Evolutionary conservation across 2,329 filamentous ascomycete genomes (phyloP).

Genomic region (Xylariales sp.): DNA sequence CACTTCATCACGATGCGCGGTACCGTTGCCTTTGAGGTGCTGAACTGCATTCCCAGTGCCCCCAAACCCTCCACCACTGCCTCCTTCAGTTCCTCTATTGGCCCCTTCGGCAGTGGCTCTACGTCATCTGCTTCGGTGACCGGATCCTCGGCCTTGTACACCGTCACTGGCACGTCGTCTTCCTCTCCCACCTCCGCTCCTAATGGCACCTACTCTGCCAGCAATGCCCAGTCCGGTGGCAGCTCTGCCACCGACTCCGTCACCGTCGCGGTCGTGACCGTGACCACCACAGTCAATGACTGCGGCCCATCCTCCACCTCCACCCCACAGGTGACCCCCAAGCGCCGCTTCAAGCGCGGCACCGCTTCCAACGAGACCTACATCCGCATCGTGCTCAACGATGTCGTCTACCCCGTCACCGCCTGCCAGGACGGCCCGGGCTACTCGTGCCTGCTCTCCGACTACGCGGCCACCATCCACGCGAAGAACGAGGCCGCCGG

Average conservation of each 20-base stretch:
- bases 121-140: slow-evolving; percentile 5
- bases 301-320: too few species aligned
- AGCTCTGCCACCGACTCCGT: slow-evolving; percentile 6
- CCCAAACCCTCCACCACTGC: neutral
- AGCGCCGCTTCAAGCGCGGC: slow-evolving; percentile 7
- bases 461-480: slow-evolving; percentile 39
- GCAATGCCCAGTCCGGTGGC: slow-evolving; percentile 6
- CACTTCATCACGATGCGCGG: slow-evolving; percentile 60
- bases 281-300: too few species aligned
- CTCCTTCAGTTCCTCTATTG: neutral
- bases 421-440: slow-evolving; percentile 53
- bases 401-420: slow-evolving; percentile 56
- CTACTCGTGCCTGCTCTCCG: slow-evolving; percentile 41
- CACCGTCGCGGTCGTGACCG: slow-evolving; percentile 7
- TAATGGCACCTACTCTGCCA: too few species aligned
- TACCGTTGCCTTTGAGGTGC: slow-evolving; percentile 59
- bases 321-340: too few species aligned
- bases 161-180: slow-evolving; percentile 8
- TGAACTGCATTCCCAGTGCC: slow-evolving; percentile 40
- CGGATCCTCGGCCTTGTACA: neutral
- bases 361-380: slow-evolving; percentile 32
- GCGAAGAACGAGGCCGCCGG: slow-evolving; percentile 43
- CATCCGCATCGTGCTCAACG: slow-evolving; percentile 56
- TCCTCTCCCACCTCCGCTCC: slow-evolving; percentile 3
- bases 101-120: slow-evolving; percentile 8